Evolutionary conservation across 2,329 filamentous ascomycete genomes (phyloP).

Genomic region (Fusarium virguliforme): DNA sequence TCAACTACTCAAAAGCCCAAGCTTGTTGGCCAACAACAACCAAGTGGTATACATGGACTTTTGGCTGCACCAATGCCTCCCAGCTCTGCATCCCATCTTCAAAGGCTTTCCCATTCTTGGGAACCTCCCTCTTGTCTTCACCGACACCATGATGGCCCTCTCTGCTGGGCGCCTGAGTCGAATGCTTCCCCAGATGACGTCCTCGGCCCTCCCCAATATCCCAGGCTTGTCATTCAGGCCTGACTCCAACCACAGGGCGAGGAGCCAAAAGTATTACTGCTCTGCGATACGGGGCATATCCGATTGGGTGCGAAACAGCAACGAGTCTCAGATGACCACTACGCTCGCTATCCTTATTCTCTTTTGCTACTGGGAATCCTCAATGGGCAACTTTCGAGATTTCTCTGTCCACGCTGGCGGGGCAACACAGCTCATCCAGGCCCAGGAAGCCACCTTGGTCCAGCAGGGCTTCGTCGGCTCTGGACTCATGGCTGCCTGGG

Average conservation of each 20-base stretch:
- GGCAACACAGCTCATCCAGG: constrained; percentile 5
- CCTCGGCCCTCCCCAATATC: background rate
- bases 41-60: constrained; percentile 19
- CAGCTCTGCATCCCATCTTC: constrained; percentile 23
- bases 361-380: constrained; percentile 46
- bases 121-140: background rate
- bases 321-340: background rate
- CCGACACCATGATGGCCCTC: constrained; percentile 20
- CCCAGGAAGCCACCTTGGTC: background rate
- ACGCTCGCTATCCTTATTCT: constrained; percentile 37
- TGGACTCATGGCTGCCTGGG: constrained; percentile 36
- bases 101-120: background rate
- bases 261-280: constrained; percentile 26
- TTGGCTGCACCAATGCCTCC: constrained; percentile 27
- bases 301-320: background rate
- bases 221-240: constrained; percentile 16
- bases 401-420: constrained; percentile 38
- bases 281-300: constrained; percentile 20
- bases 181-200: constrained; percentile 17
- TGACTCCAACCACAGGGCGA: constrained; percentile 9
- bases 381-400: constrained; percentile 45
- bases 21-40: background rate
- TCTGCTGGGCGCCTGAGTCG: constrained; percentile 33
- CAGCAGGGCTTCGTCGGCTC: background rate
- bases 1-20: background rate